Evolutionary conservation across 768 basidiomycete genomes (phyloP).

Genomic region (Mycena alexandri): DNA sequence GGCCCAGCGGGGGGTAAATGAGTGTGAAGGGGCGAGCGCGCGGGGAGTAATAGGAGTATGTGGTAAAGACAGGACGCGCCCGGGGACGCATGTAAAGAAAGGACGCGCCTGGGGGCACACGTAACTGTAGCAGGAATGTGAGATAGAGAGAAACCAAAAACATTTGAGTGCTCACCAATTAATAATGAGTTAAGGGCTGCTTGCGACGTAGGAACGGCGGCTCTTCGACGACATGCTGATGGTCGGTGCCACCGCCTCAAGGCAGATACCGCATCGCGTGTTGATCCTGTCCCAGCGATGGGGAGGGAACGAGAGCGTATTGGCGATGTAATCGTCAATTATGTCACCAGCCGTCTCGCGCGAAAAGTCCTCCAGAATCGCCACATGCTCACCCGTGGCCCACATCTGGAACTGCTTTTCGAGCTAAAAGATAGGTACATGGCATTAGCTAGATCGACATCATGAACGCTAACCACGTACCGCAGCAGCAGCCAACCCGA

Average conservation of each 20-base stretch:
- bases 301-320: background rate
- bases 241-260: background rate
- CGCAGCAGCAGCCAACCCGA: background rate
- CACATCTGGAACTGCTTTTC: background rate
- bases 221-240: background rate
- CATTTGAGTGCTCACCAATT: too few relatives aligned
- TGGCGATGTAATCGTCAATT: background rate
- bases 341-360: background rate
- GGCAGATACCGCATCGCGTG: background rate
- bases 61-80: too few relatives aligned
- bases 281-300: background rate
- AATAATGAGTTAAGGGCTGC: constrained; percentile 1
- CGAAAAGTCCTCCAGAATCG: background rate
- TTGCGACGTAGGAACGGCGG: background rate
- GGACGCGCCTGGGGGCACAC: too few relatives aligned
- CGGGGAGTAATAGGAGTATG: too few relatives aligned
- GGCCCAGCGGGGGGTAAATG: too few relatives aligned
- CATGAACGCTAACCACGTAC: background rate
- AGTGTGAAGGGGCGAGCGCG: too few relatives aligned
- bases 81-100: too few relatives aligned
- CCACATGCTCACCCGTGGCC: background rate
- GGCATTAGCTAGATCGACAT: too few relatives aligned
- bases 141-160: too few relatives aligned
- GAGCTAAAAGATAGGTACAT: background rate
- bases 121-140: too few relatives aligned